phyloP scores from a whole-genome alignment of 129 eudicot species.

The Kitagawia praeruptora region DNA sequence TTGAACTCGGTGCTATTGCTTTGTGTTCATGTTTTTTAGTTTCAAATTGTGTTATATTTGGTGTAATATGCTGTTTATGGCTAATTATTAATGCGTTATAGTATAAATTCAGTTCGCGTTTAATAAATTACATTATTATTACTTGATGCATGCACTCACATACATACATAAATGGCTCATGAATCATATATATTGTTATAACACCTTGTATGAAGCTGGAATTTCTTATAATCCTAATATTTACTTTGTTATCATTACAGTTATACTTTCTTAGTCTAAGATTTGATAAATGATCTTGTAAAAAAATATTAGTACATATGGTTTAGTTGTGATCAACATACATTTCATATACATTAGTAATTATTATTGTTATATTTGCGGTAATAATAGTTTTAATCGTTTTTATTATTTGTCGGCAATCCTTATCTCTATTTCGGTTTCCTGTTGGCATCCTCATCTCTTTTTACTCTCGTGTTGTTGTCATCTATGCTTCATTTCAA shows the following conservation, averaged over 20 bases:
- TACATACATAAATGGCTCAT: not conserved
- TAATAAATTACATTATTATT: not conserved
- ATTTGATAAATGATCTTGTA: not conserved
- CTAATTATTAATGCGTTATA: not conserved
- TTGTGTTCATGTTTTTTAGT: slow-evolving; percentile 14
- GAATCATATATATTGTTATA: not conserved
- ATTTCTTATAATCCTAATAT: not conserved
- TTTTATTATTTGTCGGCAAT: not conserved
- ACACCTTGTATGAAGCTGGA: not conserved
- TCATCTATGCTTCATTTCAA: not conserved
- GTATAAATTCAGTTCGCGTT: not conserved
- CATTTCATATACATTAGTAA: too few species aligned
- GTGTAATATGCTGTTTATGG: not conserved
- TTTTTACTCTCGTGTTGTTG: not conserved
- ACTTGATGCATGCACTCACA: not conserved
- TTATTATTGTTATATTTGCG: not conserved
- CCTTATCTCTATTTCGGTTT: not conserved
- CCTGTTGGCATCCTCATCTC: not conserved
- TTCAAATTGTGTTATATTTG: not conserved
- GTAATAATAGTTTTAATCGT: not conserved
- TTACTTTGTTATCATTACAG: too few species aligned
- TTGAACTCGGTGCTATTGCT: not conserved
- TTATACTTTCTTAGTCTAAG: not conserved
- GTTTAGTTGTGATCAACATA: too few species aligned
- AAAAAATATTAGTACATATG: too few species aligned